phyloP scores from a whole-genome alignment of 202 grass and related monocot species.

The Schoenoplectus tabernaemontani region DNA sequence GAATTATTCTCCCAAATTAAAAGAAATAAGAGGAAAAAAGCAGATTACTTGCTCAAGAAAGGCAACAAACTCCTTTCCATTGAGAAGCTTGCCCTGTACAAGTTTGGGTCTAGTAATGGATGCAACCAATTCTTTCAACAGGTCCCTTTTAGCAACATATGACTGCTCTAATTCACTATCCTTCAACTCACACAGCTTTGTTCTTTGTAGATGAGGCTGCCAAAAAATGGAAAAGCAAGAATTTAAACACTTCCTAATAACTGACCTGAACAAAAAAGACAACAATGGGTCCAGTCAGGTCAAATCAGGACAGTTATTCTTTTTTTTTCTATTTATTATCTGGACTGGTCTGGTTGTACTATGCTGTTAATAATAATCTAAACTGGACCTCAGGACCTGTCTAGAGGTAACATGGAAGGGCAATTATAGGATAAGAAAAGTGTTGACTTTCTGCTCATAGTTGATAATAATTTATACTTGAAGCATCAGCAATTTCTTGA shows the following conservation, averaged over 20 bases:
- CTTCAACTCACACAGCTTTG: slow-evolving; percentile 78
- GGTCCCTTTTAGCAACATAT: slow-evolving; percentile 68
- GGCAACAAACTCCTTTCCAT: slow-evolving; percentile 78
- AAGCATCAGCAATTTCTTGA: neutral
- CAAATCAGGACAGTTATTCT: neutral
- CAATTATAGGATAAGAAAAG: neutral
- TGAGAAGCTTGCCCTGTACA: slow-evolving; percentile 73
- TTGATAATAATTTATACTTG: neutral
- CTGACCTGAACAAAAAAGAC: neutral
- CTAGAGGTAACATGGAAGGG: neutral
- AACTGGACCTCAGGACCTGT: neutral
- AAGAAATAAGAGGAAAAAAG: neutral
- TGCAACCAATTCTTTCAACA: slow-evolving; percentile 68
- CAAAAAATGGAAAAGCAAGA: slow-evolving; percentile 15
- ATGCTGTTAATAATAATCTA: neutral
- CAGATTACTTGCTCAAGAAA: slow-evolving; percentile 64
- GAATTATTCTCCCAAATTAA: neutral
- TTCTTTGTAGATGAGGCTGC: slow-evolving; percentile 98
- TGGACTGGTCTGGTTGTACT: neutral
- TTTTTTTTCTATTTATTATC: neutral
- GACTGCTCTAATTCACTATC: slow-evolving; percentile 55
- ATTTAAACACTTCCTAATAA: neutral
- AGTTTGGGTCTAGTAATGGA: slow-evolving; percentile 76
- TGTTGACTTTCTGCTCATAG: neutral
- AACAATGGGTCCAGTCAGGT: neutral